Conservation (phyloP, 352 stramenopile genomes). For the Phytophthora capsici region DNA sequence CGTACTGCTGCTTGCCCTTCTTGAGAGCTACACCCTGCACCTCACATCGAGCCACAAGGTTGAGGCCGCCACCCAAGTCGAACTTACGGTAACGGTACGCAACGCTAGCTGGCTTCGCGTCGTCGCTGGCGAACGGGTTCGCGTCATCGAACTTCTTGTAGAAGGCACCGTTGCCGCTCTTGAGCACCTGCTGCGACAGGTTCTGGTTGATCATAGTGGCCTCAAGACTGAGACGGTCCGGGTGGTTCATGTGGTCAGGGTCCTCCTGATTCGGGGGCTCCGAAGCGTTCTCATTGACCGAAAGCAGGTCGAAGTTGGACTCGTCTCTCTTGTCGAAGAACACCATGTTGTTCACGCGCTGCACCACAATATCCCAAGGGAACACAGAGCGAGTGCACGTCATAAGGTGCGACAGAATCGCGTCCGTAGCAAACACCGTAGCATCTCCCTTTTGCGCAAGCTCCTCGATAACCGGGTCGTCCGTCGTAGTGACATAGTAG, state of each 20-base stretch:
- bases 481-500: constrained; percentile 96
- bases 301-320: constrained; percentile 94
- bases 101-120: constrained; percentile 90
- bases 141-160: constrained; percentile 74
- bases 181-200: constrained; percentile 97
- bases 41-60: constrained; percentile 95
- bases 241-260: constrained; percentile 95
- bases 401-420: constrained; percentile 98
- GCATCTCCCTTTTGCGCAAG: constrained; percentile 90
- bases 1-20: constrained; percentile 90
- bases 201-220: constrained; percentile 99
- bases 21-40: constrained; percentile 93
- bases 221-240: constrained; percentile 95
- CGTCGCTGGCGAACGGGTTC: constrained; percentile 96
- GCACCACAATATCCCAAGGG: constrained; percentile 97
- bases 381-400: constrained; percentile 95
- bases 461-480: constrained; percentile 96
- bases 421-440: constrained; percentile 97
- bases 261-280: constrained; percentile 89
- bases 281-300: constrained; percentile 95
- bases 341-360: constrained; percentile 93
- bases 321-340: constrained; percentile 98
- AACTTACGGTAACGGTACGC: constrained; percentile 99
- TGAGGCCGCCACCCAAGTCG: constrained; percentile 88
- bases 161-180: constrained; percentile 46